phyloP scores from a whole-genome alignment of 2,329 filamentous ascomycete species.

The Beauveria varroae region DNA sequence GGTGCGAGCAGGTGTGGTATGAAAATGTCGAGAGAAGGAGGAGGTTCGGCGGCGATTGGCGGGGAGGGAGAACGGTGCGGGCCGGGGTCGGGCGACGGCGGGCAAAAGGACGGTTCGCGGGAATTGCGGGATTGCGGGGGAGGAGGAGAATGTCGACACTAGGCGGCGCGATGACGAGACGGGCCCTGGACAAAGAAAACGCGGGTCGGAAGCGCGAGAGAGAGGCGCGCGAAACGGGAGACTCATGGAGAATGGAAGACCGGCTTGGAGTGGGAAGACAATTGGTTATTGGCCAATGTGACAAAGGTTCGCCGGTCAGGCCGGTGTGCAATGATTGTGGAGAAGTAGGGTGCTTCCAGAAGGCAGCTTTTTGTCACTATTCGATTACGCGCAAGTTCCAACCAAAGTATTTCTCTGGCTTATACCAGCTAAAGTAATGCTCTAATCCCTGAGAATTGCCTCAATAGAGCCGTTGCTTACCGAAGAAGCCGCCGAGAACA shows the following conservation, averaged over 20 bases:
- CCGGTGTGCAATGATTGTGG: background rate
- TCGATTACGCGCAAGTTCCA: background rate
- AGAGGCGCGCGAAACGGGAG: background rate
- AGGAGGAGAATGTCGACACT: slow-evolving; percentile 10
- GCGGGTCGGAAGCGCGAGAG: background rate
- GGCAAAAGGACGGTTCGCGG: background rate
- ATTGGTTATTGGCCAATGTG: background rate
- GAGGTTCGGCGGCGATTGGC: background rate
- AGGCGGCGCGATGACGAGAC: slow-evolving; percentile 12
- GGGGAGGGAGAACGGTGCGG: background rate
- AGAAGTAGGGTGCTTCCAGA: background rate
- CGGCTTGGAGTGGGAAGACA: background rate
- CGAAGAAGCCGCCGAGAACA: background rate
- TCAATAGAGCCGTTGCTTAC: too few relatives aligned
- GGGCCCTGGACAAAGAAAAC: slow-evolving; percentile 11
- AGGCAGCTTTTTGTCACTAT: background rate
- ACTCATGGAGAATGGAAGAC: slow-evolving; percentile 9
- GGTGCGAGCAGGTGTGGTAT: background rate
- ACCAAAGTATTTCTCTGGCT: too few relatives aligned
- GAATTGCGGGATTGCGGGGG: slow-evolving; percentile 1
- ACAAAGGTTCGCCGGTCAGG: background rate
- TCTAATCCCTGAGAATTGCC: too few relatives aligned
- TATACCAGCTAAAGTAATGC: too few relatives aligned
- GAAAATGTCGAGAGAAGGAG: background rate
- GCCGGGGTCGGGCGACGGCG: background rate